These are phyloP conservation scores for Nakaseomyces glabratus DNA, from an alignment of 1,139 yeast species.

Conservation along the genomic window DNA sequence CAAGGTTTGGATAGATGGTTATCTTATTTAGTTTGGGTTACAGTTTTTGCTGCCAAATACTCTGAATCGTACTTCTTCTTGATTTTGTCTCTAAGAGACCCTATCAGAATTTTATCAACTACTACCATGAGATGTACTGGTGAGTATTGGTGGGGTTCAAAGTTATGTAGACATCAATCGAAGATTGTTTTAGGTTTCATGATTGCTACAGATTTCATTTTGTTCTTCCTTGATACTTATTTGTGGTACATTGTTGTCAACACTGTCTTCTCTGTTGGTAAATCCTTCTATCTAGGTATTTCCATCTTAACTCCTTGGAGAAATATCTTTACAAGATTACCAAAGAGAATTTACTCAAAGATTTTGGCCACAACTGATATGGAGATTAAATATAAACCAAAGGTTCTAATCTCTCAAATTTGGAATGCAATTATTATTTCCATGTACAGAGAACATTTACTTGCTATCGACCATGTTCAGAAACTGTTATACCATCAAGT, in stretches of 20 bases:
- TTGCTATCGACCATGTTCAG: conserved; percentile 97
- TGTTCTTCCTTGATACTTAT: conserved; percentile 96
- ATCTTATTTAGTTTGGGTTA: conserved; percentile 83
- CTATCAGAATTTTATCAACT: conserved; percentile 64
- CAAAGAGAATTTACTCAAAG: conserved; percentile 97
- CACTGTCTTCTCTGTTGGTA: conserved; percentile 91
- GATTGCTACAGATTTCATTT: conserved; percentile 82
- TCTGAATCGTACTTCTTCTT: conserved; percentile 88
- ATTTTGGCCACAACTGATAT: conserved; percentile 95
- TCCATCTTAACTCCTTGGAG: conserved; percentile 99
- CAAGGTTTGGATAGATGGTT: conserved; percentile 91
- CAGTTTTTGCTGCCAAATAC: conserved; percentile 82
- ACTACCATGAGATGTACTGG: conserved; percentile 73
- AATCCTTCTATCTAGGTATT: conserved; percentile 96
- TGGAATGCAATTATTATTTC: conserved; percentile 98
- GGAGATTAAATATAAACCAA: conserved; percentile 98
- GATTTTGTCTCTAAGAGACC: conserved; percentile 86
- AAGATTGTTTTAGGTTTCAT: conserved; percentile 84
- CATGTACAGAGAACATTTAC: conserved; percentile 94
- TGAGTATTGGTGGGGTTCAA: conserved; percentile 77
- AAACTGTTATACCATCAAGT: conserved; percentile 94
- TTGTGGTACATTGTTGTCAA: conserved; percentile 97
- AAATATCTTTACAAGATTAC: conserved; percentile 93
- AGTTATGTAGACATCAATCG: conserved; percentile 75
- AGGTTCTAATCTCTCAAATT: conserved; percentile 93